phyloP scores from a whole-genome alignment of 1,139 yeast genomes.

The Martiniozyma asiatica region DNA sequence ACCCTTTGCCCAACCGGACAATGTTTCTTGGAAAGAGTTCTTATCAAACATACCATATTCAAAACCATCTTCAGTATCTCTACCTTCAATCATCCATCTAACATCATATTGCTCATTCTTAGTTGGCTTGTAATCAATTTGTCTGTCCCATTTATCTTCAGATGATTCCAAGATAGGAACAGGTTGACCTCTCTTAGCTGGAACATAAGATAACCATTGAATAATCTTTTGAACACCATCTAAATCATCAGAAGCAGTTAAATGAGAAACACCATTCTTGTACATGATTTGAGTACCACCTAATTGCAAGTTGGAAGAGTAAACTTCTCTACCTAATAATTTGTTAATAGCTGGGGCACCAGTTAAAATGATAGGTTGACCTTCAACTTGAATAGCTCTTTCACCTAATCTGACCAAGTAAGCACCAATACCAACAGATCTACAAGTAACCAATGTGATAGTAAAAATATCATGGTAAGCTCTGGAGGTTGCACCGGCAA shows the following conservation, averaged over 20 bases:
- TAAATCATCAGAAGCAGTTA: conserved; percentile 89
- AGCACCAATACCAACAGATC: conserved; percentile 99
- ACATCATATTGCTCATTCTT: conserved; percentile 75
- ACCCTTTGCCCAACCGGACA: conserved; percentile 97
- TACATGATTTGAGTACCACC: conserved; percentile 99
- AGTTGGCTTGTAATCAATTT: conserved; percentile 68
- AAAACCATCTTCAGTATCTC: conserved; percentile 54
- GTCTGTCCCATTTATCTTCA: conserved; percentile 87
- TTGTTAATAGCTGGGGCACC: conserved; percentile 99
- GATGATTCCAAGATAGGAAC: conserved; percentile 75
- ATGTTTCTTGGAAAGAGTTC: conserved; percentile 91
- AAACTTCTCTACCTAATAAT: conserved; percentile 90
- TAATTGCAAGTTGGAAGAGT: conserved; percentile 88
- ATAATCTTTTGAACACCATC: conserved; percentile 93
- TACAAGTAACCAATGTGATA: conserved; percentile 88
- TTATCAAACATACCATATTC: conserved; percentile 86
- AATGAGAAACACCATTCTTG: conserved; percentile 93
- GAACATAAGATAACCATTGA: conserved; percentile 94
- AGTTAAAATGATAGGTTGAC: conserved; percentile 94
- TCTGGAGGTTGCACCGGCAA: conserved; percentile 96
- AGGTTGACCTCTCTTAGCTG: conserved; percentile 81
- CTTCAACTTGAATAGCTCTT: conserved; percentile 97
- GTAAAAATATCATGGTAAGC: conserved; percentile 97
- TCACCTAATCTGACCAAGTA: conserved; percentile 95
- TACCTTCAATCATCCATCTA: conserved; percentile 90